Conservation (phyloP, 176 grass and related monocot species). For the Melocanna baccifera region DNA sequence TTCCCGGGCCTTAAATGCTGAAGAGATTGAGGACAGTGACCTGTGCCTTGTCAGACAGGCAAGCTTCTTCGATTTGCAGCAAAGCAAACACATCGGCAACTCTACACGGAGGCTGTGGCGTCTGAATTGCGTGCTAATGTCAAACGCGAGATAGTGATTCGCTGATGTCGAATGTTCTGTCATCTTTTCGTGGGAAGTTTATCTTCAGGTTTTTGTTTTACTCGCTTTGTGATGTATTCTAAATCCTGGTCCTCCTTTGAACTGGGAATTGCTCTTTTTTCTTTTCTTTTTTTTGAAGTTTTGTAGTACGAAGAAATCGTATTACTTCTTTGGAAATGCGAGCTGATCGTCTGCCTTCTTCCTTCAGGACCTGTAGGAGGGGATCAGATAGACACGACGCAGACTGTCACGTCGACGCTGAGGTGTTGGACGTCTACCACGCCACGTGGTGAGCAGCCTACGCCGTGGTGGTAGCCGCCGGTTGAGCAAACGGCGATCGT, state of each 20-base stretch:
- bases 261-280: not conserved
- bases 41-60: not conserved
- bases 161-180: not conserved
- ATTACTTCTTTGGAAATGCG: too few relatives aligned
- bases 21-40: not conserved
- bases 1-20: not conserved
- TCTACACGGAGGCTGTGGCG: not conserved
- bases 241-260: not conserved
- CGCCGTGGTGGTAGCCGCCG: too few relatives aligned
- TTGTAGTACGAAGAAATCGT: too few relatives aligned
- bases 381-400: too few relatives aligned
- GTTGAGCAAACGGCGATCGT: too few relatives aligned
- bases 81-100: not conserved
- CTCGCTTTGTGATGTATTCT: not conserved
- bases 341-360: too few relatives aligned
- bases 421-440: too few relatives aligned
- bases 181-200: not conserved
- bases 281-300: too few relatives aligned
- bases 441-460: too few relatives aligned
- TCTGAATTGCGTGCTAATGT: not conserved
- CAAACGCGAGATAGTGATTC: not conserved
- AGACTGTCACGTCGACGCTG: too few relatives aligned
- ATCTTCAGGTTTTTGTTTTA: not conserved
- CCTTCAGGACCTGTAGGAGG: too few relatives aligned
- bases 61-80: not conserved